Percentiles rank a stretch among this genome's conserved stretches.
Conservation (phyloP, 139 green algal genomes). For the Pseudopediastrum boryanum region DNA sequence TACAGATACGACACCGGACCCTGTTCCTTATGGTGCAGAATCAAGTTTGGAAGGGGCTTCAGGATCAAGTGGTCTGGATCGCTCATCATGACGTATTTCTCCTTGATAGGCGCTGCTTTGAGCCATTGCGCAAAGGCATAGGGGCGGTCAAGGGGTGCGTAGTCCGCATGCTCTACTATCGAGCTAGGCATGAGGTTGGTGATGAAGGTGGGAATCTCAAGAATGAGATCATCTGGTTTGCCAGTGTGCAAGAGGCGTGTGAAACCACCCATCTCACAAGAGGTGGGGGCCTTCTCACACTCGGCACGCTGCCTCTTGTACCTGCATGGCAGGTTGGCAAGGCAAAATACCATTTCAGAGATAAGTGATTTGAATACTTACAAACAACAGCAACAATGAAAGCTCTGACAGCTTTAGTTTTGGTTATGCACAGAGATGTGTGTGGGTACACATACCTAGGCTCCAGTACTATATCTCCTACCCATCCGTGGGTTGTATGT, state of each 20-base stretch:
- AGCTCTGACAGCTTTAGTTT: too few species aligned
- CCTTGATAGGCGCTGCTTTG: slow-evolving; percentile 72
- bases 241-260: slow-evolving; percentile 95
- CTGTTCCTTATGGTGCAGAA: slow-evolving; percentile 62
- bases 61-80: slow-evolving; percentile 98
- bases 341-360: too few species aligned
- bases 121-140: slow-evolving; percentile 94
- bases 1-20: slow-evolving; percentile 94
- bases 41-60: slow-evolving; percentile 93
- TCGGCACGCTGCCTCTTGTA: slow-evolving; percentile 79
- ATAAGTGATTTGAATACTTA: too few species aligned
- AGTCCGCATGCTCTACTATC: slow-evolving; percentile 78
- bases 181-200: slow-evolving; percentile 78
- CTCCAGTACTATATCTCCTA: too few species aligned
- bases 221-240: slow-evolving; percentile 88
- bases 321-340: too few species aligned
- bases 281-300: slow-evolving; percentile 63
- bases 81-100: slow-evolving; percentile 94
- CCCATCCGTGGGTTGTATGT: too few species aligned
- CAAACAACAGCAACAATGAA: too few species aligned
- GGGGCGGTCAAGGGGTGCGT: slow-evolving; percentile 94
- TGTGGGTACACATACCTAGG: too few species aligned
- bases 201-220: slow-evolving; percentile 95
- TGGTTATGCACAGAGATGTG: too few species aligned
- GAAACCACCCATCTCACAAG: slow-evolving; percentile 92